These are phyloP conservation scores for Chenopodium formosanum DNA, from an alignment of 148 eudicot genomes.

Conservation along the genomic window DNA sequence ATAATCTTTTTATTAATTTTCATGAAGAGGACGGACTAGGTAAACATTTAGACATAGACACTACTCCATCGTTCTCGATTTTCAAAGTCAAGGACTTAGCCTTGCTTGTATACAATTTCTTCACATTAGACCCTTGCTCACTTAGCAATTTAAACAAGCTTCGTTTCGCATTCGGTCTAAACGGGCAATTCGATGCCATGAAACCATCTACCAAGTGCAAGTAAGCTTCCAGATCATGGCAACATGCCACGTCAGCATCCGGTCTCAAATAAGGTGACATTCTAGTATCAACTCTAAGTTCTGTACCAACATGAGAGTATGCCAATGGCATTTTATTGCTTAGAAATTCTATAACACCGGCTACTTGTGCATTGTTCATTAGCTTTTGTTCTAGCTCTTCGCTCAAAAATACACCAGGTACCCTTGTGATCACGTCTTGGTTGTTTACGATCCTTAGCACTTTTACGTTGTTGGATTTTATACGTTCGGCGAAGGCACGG, in stretches of 20 bases:
- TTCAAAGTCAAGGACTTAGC: constrained; percentile 57
- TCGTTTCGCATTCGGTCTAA: constrained; percentile 76
- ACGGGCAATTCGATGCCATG: constrained; percentile 57
- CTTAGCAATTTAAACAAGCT: constrained; percentile 58
- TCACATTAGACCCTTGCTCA: constrained; percentile 78
- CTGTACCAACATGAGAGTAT: constrained; percentile 72
- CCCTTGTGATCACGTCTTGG: constrained; percentile 74
- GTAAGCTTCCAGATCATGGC: constrained; percentile 92
- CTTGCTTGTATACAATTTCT: constrained; percentile 73
- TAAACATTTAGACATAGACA: constrained; percentile 45
- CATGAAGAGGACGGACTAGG: constrained; percentile 52
- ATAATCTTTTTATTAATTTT: constrained; percentile 20
- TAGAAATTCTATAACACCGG: constrained; percentile 37
- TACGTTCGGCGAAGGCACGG: constrained; percentile 47
- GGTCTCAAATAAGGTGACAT: constrained; percentile 78
- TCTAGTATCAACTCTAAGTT: constrained; percentile 66
- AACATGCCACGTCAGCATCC: constrained; percentile 80
- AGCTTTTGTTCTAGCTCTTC: constrained; percentile 58
- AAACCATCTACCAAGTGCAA: constrained; percentile 82
- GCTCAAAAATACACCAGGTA: constrained; percentile 85
- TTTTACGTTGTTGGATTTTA: constrained; percentile 49
- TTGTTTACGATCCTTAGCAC: constrained; percentile 75
- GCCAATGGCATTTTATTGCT: constrained; percentile 71
- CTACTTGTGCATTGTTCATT: constrained; percentile 30
- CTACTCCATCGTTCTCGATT: constrained; percentile 39